A percentile compares a stretch with the other conserved stretches of the same genome.
These are phyloP conservation scores for Spathaspora sp. DNA, from an alignment of 805 yeast species.

Conservation along the genomic window DNA sequence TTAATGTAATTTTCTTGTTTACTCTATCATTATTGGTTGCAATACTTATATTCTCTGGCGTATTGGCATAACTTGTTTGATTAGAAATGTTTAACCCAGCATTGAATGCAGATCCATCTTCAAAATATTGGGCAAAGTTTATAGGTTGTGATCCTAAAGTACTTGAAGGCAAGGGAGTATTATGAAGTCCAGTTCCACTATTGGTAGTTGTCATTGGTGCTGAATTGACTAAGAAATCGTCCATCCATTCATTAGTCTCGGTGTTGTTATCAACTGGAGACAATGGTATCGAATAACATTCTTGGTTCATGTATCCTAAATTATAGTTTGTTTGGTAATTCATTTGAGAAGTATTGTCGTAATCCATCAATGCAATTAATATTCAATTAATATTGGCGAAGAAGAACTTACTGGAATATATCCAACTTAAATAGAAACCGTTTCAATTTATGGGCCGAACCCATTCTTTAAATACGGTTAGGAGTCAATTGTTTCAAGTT, in stretches of 20 bases:
- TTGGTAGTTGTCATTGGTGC: constrained; percentile 18
- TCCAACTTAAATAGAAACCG: background rate
- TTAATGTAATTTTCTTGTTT: background rate
- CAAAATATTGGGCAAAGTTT: constrained; percentile 1
- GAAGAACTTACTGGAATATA: background rate
- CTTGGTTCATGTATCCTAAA: background rate
- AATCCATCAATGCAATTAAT: background rate
- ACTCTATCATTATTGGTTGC: too few species aligned
- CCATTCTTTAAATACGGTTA: background rate
- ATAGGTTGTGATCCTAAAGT: background rate
- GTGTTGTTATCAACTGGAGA: constrained; percentile 4
- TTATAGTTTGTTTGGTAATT: background rate
- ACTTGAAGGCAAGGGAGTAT: background rate
- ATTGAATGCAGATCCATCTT: background rate
- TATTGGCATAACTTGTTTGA: constrained; percentile 9
- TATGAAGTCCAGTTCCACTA: background rate
- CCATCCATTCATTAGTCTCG: constrained; percentile 17
- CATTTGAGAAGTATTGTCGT: background rate
- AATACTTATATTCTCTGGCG: constrained; percentile 6
- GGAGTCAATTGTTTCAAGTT: background rate
- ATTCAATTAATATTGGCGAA: too few species aligned
- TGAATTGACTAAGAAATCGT: constrained; percentile 13
- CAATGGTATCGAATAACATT: constrained; percentile 8
- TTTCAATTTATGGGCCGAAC: background rate
- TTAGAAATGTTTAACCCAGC: background rate